A percentile compares a stretch with the other conserved stretches of the same genome.
phyloP scores from a whole-genome alignment of 2,329 filamentous ascomycete species.

The Sporothrix variecibatus region DNA sequence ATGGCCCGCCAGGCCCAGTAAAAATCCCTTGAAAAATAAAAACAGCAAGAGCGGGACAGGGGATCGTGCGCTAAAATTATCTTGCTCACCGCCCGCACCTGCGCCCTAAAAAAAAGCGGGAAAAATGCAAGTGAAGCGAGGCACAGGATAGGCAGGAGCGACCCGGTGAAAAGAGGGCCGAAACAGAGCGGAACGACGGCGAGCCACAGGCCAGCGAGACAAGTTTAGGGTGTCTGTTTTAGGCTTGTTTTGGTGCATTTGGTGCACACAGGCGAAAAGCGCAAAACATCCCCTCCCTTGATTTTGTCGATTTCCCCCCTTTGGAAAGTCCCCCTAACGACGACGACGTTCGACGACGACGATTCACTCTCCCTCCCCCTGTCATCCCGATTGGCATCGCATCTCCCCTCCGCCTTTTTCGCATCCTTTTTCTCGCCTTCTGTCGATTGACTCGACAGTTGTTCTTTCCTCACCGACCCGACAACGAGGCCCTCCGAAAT shows the following conservation, averaged over 20 bases:
- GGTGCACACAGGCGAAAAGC: not conserved
- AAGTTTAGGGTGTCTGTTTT: not conserved
- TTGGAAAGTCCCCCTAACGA: not conserved
- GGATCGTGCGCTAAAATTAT: not conserved
- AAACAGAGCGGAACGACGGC: constrained; percentile 14
- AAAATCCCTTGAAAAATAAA: constrained; percentile 13
- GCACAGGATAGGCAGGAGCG: not conserved
- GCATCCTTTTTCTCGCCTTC: not conserved
- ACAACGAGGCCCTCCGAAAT: not conserved
- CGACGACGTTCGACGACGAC: constrained; percentile 7
- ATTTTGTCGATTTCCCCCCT: constrained; percentile 2
- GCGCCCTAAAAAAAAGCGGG: not conserved
- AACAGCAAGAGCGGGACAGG: not conserved
- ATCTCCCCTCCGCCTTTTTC: not conserved
- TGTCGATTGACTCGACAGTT: constrained; percentile 17
- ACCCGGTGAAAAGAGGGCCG: constrained; percentile 29
- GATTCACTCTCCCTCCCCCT: not conserved
- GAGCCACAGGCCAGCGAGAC: constrained; percentile 2
- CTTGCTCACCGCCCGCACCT: constrained; percentile 16
- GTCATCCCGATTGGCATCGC: constrained; percentile 8
- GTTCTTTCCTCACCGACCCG: constrained; percentile 12
- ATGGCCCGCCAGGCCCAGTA: constrained; percentile 18
- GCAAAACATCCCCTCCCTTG: constrained; percentile 8
- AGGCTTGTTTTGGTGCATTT: not conserved
- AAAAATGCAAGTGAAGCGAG: not conserved